Conservation (phyloP, 2,329 filamentous ascomycete genomes). For the Ascochyta viciae-villosae region DNA sequence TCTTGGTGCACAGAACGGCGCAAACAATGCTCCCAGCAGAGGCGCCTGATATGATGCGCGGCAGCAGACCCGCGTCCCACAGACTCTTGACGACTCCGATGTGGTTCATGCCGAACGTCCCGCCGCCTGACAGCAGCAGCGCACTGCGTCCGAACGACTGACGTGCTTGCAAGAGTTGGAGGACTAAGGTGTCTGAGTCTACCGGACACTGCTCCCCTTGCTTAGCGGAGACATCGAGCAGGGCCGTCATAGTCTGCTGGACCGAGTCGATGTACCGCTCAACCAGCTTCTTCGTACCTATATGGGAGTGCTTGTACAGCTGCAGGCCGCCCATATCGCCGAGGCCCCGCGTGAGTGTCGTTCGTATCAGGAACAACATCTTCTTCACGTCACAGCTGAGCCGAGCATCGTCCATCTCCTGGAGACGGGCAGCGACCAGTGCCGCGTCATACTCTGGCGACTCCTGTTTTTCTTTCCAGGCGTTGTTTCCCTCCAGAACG, state of each 20-base stretch:
- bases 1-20: constrained; percentile 77
- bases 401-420: constrained; percentile 77
- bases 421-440: constrained; percentile 73
- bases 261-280: constrained; percentile 86
- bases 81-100: constrained; percentile 86
- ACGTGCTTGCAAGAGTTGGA: constrained; percentile 73
- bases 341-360: constrained; percentile 78
- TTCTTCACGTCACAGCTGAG: constrained; percentile 72
- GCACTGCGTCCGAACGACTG: constrained; percentile 88
- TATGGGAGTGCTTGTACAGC: constrained; percentile 82
- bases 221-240: constrained; percentile 69
- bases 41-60: constrained; percentile 85
- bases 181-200: constrained; percentile 67
- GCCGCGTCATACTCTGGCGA: constrained; percentile 75
- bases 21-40: constrained; percentile 89
- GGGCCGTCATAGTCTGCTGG: constrained; percentile 72
- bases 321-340: constrained; percentile 85
- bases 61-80: constrained; percentile 76
- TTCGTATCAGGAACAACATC: constrained; percentile 84
- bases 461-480: constrained; percentile 76
- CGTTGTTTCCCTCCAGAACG: constrained; percentile 76
- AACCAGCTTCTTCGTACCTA: constrained; percentile 86
- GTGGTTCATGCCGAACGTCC: constrained; percentile 91
- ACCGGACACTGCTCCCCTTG: constrained; percentile 58
- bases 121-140: constrained; percentile 81